Percentiles rank a stretch among this genome's conserved stretches.
Evolutionary conservation across 2,329 filamentous ascomycete genomes (phyloP).

Genomic region (Zelopaecilomyces penicillatus): DNA sequence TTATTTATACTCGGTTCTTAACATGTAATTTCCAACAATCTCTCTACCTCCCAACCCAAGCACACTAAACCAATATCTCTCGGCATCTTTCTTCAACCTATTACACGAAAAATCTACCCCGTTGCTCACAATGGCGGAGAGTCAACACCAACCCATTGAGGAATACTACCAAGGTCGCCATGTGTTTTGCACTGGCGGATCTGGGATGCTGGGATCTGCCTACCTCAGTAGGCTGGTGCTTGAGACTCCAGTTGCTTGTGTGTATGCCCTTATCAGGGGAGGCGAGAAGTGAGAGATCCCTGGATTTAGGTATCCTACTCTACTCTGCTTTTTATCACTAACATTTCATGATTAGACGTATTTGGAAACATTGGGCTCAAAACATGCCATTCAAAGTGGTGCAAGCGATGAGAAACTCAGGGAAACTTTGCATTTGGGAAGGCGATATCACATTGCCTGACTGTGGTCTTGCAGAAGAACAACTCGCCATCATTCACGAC

Average conservation of each 20-base stretch:
- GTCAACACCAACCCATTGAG: no score
- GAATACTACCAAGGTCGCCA: neutral
- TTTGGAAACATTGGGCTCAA: neutral
- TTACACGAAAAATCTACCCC: no score
- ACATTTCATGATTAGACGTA: neutral
- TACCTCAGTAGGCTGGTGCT: neutral
- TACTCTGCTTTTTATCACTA: neutral
- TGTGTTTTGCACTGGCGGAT: slow-evolving; percentile 1
- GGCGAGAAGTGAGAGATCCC: neutral
- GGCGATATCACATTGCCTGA: neutral
- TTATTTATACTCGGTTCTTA: no score
- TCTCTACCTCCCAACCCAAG: no score
- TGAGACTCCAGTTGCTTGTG: neutral
- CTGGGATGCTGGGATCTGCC: slow-evolving; percentile 2
- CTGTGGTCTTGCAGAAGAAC: neutral
- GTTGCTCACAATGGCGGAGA: no score
- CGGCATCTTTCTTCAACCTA: no score
- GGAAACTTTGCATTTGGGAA: neutral
- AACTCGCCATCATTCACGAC: neutral
- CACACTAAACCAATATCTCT: no score
- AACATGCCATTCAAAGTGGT: neutral
- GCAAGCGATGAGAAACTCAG: neutral
- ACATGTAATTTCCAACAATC: no score
- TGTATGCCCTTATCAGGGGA: slow-evolving; percentile 1
- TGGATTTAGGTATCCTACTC: neutral